Base-by-base conservation (phyloP, 1,284 basidiomycete species). In the Trametes versicolor region DNA sequence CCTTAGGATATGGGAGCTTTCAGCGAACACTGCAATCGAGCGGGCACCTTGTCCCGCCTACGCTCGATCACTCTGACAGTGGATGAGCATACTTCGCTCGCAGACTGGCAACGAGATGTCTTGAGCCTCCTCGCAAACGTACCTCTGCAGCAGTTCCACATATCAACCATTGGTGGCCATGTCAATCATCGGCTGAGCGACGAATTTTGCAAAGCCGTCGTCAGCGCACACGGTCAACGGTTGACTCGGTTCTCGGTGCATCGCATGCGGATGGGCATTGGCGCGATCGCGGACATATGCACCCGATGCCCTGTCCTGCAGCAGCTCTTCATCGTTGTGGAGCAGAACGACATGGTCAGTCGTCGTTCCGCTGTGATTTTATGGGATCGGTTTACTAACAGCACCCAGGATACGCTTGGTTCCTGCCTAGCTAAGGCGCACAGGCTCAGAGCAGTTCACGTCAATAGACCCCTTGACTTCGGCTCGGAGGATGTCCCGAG, bases 171-270 rank as follows among this genome's bases (percentile, higher is more conserved):
- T 0, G 80, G 80, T 2, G 75, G 79, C 0, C 79, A 80, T 41
- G 74, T 78, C 61, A 76, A 81, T 54, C 77, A 76, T 3, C 74
- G 76, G 0, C 72, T 83, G 27, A 77, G 81, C 19, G 80, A 85
- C 41, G 74, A 76, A 15, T 86, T 92, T 63, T 88, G 88, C 80
- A 69, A 66, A 13, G 69, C 75, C 1, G 76, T 93, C 15, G 79
- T 89, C 8, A 57, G 73, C 1, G 72, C 71, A 12, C 91, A 92
- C 65, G 82, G 84, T 0, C 67, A 73, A 9, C 80, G 81, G 17
- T 77, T 93, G 1, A 78, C 73, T n/a, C 79, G 83, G 10, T 85
- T 93, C 67, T 89, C 88, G 12, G 81, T 92, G 2, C 85, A 92
- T 70, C 81, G 89, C 27, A 85, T 90, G 80, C 77, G 81, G 4